Evolutionary conservation across 352 stramenopile species (phyloP).

Genomic region (Hyaloperonospora arabidopsidis): DNA sequence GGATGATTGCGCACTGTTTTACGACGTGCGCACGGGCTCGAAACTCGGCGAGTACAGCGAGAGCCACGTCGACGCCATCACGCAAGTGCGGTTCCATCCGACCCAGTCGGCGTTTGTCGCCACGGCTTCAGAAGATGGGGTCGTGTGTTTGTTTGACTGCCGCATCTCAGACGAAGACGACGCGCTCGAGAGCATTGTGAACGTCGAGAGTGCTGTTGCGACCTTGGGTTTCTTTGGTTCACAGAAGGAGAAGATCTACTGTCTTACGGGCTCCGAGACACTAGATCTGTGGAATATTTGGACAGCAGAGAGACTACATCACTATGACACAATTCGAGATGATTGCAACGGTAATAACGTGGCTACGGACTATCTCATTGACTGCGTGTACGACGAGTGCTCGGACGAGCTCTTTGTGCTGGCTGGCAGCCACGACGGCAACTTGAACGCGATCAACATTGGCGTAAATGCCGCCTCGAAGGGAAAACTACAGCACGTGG

Average conservation of each 20-base stretch:
- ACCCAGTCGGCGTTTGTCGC: slow-evolving; percentile 66
- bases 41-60: slow-evolving; percentile 79
- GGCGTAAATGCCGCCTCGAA: slow-evolving; percentile 28
- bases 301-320: slow-evolving; percentile 71
- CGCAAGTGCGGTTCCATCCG: slow-evolving; percentile 83
- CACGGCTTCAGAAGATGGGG: slow-evolving; percentile 86
- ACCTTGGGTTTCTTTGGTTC: slow-evolving; percentile 84
- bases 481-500: slow-evolving; percentile 51
- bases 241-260: slow-evolving; percentile 76
- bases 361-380: slow-evolving; percentile 78
- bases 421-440: slow-evolving; percentile 66
- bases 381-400: slow-evolving; percentile 77
- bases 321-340: slow-evolving; percentile 66
- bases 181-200: slow-evolving; percentile 83
- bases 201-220: slow-evolving; percentile 85
- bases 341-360: slow-evolving; percentile 64
- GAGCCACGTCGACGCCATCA: slow-evolving; percentile 85
- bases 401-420: slow-evolving; percentile 69
- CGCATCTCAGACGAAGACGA: slow-evolving; percentile 81
- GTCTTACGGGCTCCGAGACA: slow-evolving; percentile 82
- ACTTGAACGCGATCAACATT: slow-evolving; percentile 68
- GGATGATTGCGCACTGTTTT: slow-evolving; percentile 76
- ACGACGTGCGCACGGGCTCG: slow-evolving; percentile 60
- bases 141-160: slow-evolving; percentile 87
- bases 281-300: slow-evolving; percentile 87